Evolutionary conservation across 352 stramenopile species (phyloP), one percentile per base, ranked within the genome.

Genomic region (Blastocystis sp.): DNA sequence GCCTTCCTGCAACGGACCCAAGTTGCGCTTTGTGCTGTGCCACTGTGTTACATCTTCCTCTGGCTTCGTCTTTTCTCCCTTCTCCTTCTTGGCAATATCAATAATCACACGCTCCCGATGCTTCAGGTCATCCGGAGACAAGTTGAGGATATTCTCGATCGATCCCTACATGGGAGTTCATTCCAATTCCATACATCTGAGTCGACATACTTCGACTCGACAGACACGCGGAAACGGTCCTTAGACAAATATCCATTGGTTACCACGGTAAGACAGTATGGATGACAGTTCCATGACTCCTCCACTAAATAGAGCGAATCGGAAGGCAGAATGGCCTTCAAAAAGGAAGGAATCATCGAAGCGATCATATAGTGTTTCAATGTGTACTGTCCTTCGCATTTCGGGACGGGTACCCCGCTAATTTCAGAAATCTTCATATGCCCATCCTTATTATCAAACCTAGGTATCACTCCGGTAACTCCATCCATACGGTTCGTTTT

Each of bases 321-420:
- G 6, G 21, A 24, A n/a, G 51, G 51, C 21, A 84, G 51, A 36
- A 75, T 32, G 18, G 34, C 42, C 40, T 84, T 84, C 0, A 84
- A 16, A 32, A 84, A 1, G 1, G 51, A 64, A 4, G 71, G 71
- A 65, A 84, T 29, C 71, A 71, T 84, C 18, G 71, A 84, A 24
- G 29, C 71, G 9, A 84, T 40, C 38, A 84, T 44, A 84, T 84
- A 84, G 18, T 84, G 40, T n/a, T 84, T 84, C n/a, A 84, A 51
- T 24, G 71, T 84, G 21, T 84, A 84, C 56, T 84, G 71, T 27
- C 71, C 71, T 51, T 84, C 65, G 4, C 29, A 7, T 71, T 67
- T 84, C 16, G 71, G 71, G 36, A 84, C 44, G 1, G 51, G n/a
- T 6, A 64, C 40, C 29, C 42, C 36, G n/a, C 51, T 71, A 48